Evolutionary conservation across 108 stramenopile species (phyloP).

Genomic region (Fistulifera pelliculosa): DNA sequence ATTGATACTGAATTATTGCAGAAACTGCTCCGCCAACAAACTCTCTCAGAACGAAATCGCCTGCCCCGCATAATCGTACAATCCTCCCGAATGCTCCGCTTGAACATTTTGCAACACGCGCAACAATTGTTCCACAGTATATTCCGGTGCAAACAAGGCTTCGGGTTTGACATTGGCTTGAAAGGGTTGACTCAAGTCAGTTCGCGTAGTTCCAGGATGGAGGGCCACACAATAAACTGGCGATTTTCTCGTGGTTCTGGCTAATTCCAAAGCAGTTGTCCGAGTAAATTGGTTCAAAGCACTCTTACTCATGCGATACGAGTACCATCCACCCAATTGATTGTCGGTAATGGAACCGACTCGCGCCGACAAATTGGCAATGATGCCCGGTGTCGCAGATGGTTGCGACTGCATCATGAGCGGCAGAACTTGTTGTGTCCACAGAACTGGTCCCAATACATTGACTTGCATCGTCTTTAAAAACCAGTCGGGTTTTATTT

Average conservation of each 20-base stretch:
- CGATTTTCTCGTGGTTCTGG: constrained; percentile 32
- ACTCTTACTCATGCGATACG: constrained; percentile 82
- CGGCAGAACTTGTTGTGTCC: constrained; percentile 54
- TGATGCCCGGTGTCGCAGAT: constrained; percentile 21
- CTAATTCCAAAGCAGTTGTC: constrained; percentile 71
- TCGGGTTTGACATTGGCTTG: constrained; percentile 70
- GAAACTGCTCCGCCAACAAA: too few species aligned
- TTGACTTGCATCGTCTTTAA: constrained; percentile 65
- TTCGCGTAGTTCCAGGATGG: constrained; percentile 92
- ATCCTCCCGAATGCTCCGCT: constrained; percentile 48
- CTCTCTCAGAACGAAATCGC: constrained; percentile 52
- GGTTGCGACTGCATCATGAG: constrained; percentile 39
- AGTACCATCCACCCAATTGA: constrained; percentile 87
- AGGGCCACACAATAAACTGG: constrained; percentile 44
- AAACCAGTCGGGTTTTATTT: constrained; percentile 76
- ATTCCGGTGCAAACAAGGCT: constrained; percentile 67
- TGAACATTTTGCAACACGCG: constrained; percentile 45
- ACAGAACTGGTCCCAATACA: constrained; percentile 69
- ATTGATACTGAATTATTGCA: too few species aligned
- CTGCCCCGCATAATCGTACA: constrained; percentile 65
- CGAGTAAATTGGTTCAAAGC: constrained; percentile 83
- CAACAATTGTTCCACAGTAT: constrained; percentile 52
- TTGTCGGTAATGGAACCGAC: constrained; percentile 91
- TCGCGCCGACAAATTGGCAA: constrained; percentile 82
- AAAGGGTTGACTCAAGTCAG: constrained; percentile 85